Conservation (phyloP, 2,329 filamentous ascomycete species). For the Stromatinia cepivora region DNA sequence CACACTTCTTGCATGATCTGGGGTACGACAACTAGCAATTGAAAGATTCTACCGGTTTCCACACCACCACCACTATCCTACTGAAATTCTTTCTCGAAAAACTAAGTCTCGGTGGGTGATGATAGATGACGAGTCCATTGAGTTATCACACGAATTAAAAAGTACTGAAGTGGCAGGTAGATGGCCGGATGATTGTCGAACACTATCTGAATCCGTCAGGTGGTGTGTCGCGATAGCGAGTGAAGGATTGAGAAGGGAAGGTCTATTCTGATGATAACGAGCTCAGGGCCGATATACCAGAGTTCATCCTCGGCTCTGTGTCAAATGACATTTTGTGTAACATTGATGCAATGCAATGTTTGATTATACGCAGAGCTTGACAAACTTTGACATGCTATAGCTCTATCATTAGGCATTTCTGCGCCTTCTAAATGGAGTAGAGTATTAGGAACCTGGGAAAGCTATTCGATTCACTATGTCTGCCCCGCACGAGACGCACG, state of each 20-base stretch:
- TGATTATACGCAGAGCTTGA: background rate
- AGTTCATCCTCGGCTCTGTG: background rate
- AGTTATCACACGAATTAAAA: conserved; percentile 7
- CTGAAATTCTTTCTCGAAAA: background rate
- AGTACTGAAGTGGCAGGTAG: conserved; percentile 13
- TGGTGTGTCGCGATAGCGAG: background rate
- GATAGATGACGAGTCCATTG: conserved; percentile 3
- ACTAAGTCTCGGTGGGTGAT: background rate
- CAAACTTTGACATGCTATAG: background rate
- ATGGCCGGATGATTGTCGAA: conserved; percentile 7
- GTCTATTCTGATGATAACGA: background rate
- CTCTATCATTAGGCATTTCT: background rate
- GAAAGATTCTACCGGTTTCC: conserved; percentile 3
- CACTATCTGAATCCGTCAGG: background rate
- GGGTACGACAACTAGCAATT: background rate
- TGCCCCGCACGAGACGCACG: conserved; percentile 2
- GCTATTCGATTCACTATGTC: background rate
- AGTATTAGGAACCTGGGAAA: background rate
- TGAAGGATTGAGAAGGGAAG: conserved; percentile 3
- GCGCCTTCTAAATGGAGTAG: background rate
- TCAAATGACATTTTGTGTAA: background rate
- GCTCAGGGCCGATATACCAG: background rate
- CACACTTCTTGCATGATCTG: background rate
- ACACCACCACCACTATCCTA: background rate
- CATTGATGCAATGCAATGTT: conserved; percentile 4